phyloP scores from a whole-genome alignment of 345 rosid species.

The Populus tremula region DNA sequence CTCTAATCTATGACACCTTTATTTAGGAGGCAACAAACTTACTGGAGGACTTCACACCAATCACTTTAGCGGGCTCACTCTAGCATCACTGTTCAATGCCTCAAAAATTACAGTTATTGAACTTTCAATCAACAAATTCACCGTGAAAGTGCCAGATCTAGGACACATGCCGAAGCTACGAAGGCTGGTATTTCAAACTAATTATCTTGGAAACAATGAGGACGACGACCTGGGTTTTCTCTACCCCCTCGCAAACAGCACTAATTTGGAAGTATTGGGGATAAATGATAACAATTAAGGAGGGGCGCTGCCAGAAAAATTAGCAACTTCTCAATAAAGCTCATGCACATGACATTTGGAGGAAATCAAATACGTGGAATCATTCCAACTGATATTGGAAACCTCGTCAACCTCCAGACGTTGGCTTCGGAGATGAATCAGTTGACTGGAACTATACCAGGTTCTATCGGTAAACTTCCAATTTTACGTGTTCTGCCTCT shows the following conservation, averaged over 20 bases:
- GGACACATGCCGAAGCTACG: no score
- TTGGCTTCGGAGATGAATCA: no score
- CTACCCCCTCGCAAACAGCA: slow-evolving; percentile 3
- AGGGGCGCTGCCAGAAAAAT: not conserved
- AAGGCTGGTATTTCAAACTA: not conserved
- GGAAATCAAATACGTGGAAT: not conserved
- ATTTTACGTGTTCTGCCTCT: not conserved
- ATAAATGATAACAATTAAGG: not conserved
- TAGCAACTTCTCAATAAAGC: slow-evolving; percentile 9
- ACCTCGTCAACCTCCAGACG: not conserved
- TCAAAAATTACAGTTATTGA: no score
- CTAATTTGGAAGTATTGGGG: rapidly evolving
- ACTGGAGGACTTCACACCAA: not conserved
- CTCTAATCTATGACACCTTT: not conserved
- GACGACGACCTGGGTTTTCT: slow-evolving; percentile 16
- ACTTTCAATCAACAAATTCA: no score
- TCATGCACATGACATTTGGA: rapidly evolving
- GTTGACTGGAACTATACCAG: no score
- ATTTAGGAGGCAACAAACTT: not conserved
- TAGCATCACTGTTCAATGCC: slow-evolving; percentile 18
- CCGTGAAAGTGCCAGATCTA: no score
- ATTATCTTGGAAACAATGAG: slow-evolving; percentile 2
- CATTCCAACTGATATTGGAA: slow-evolving; percentile 7
- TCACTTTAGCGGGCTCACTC: slow-evolving; percentile 16
- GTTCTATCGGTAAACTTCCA: not conserved